Base-by-base conservation (phyloP, 257 asterid species). In the Scutellaria baicalensis region DNA sequence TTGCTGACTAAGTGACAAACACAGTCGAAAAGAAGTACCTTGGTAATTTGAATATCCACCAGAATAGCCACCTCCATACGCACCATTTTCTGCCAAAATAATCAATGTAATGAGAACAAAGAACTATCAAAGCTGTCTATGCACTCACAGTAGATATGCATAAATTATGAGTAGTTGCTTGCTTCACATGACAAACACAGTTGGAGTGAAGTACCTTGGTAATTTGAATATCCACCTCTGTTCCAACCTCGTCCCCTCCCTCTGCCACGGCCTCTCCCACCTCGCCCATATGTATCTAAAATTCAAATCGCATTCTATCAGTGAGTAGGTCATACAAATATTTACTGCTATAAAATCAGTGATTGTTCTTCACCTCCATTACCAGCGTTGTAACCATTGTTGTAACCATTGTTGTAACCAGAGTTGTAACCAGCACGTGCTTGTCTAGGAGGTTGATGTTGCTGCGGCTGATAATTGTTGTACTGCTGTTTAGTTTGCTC, bases 161-260 rank as follows among this genome's bases (percentile, higher is more conserved):
- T 13, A 65, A 70, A 52, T 27, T 31, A 50, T 38, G n/a, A 5
- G n/a, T 27, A 35, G 62, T 40, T 7, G 10, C 48, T 42, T 6
- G 50, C 38, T 52, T 54, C 11, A 17, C n/a, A 64, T 35, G 56
- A 35, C 40, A 17, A 9, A 33, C 8, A 50, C 17, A 54, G 71
- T 40, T 71, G 57, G 35, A 36, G 47, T 16, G 4, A 39, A 49
- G 66, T 72, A 80, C 85, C 85, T 64, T 70, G 78, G 77, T 81
- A 77, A 79, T 90, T 87, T 61, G 81, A 76, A 74, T 88, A 86
- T 79, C 95, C 97, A 79, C 94, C 97, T 81, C 94, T 84, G 85
- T 80, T 85, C 94, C 91, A 93, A 78, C 95, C 95, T 50, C 87
- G 84, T 5, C 95, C 98, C 73, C 97, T 87, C 38, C 93, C 98